Evolutionary conservation across 1,284 basidiomycete genomes (phyloP), one percentile per base, ranked within the genome.

Genomic region (Rhodotorula sp.): DNA sequence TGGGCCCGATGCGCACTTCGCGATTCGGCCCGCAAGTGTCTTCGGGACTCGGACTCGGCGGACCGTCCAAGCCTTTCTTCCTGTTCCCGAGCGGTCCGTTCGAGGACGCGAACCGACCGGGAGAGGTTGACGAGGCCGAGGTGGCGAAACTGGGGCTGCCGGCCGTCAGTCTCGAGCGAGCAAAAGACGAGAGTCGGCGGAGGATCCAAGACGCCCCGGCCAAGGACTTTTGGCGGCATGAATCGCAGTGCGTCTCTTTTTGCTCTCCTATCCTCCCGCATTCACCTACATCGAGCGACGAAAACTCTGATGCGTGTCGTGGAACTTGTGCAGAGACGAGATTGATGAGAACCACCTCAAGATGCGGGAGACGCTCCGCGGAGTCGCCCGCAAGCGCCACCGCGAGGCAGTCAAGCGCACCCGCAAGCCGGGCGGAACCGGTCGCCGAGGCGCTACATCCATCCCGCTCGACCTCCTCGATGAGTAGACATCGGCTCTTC

Each of bases 331-430:
- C 68, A 76, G 75, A n/a, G 75, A 76, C 23, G 58, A 67, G 48
- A 75, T 75, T n/a, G 75, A 76, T 29, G 67, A 59, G 39, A 58
- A 68, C 56, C 75, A 76, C 59, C 59, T 65, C 15, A 60, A 67
- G 65, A 56, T 76, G 49, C 58, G 75, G 1, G 75, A 76, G 59
- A 49, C n/a, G 3, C 63, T 76, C 21, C 57, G 73, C 3, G 75
- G 75, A 0, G 29, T 67, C 20, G 69, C 73, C 12, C 34, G 75
- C 16, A 76, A 74, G 61, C 58, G 75, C 5, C 75, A 76, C 58
- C 66, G 75, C 20, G 75, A 76, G 62, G 70, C 73, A 31, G 68
- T 69, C 67, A 76, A 76, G 69, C 48, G 69, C 49, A 72, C 47
- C 20, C 69, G 70, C 54, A 70, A 70, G 60, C 69, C 58, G 62